Base-by-base conservation (phyloP, 2,329 filamentous ascomycete genomes). In the Graphilbum sp. region DNA sequence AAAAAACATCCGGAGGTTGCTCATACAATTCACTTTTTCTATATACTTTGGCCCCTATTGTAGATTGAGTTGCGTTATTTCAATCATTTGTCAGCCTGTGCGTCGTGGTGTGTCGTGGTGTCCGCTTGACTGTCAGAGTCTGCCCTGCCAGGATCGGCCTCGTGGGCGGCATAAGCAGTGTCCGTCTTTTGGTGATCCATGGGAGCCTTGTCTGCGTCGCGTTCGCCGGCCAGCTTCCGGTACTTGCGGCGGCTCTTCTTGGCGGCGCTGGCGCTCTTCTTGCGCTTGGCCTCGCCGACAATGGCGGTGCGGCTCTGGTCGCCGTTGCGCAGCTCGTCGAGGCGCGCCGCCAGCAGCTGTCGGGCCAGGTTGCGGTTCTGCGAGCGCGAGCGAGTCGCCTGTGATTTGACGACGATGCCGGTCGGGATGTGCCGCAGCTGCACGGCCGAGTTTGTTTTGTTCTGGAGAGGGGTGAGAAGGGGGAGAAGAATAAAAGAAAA, bases 401-500 rank as follows among this genome's bases (percentile, higher is more conserved):
- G 90, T 40, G 75, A 88, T 61, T 98, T 98, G 45, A 98, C 73
- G 13, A 96, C 87, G 38, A 95, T 75, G 43, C 88, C 88, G 1
- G 87, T 93, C 6, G 88, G 85, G 15, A 81, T 61, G 57, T 98
- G 90, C 48, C 79, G 90, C 27, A 98, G 67, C 55, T 98, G 90
- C 3, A 95, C 88, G 29, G 88, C 88, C 0, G 84, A 95, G 46
- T 78, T 86, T 20, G 90, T 98, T 73, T 98, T 98, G 61, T 98
- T 98, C 79, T 78, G 43, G 34, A 39, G 32, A 6, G 18, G 27
- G 32, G 32, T 19, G 35, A 25, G n/a, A 19, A 23, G 34, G 32
- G 40, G 25, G 31, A 33, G 41, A 13, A 30, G 32, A n/a, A 30
- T 36, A 24, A 21, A 24, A 27, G n/a, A 15, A 12, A 5, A n/a